Evolutionary conservation across 1,284 basidiomycete genomes (phyloP).

Genomic region (Microbotryum violaceum): DNA sequence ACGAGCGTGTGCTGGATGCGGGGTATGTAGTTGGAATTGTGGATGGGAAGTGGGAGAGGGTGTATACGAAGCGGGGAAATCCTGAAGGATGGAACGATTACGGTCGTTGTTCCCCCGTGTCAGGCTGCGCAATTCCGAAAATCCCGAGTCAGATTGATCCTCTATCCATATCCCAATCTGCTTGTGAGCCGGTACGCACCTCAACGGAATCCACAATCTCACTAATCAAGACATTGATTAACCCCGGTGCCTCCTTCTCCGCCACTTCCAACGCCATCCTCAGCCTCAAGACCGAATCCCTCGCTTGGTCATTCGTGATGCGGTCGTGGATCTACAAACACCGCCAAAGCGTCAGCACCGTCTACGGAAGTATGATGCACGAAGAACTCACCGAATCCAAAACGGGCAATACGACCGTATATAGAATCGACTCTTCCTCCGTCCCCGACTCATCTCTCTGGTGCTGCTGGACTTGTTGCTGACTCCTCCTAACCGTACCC

Average conservation of each 20-base stretch:
- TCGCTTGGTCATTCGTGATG: constrained; percentile 77
- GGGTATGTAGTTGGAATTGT: too few relatives aligned
- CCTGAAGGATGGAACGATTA: too few relatives aligned
- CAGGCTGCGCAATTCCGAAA: too few relatives aligned
- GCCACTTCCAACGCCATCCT: constrained; percentile 86
- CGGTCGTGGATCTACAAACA: constrained; percentile 67
- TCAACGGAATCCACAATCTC: constrained; percentile 44
- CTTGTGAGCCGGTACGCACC: constrained; percentile 4
- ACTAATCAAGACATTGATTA: constrained; percentile 46
- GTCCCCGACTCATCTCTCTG: constrained; percentile 48
- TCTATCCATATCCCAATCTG: too few relatives aligned
- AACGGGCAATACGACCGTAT: constrained; percentile 87
- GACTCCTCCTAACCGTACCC: neutral
- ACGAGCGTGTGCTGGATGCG: too few relatives aligned
- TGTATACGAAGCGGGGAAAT: too few relatives aligned
- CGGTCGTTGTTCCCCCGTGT: too few relatives aligned
- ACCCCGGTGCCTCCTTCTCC: constrained; percentile 56
- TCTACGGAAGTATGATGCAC: too few relatives aligned
- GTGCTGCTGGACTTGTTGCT: neutral
- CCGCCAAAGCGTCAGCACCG: neutral
- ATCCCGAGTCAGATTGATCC: too few relatives aligned
- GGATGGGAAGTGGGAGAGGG: too few relatives aligned
- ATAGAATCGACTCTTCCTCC: constrained; percentile 78
- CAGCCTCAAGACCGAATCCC: constrained; percentile 69
- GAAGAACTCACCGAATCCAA: constrained; percentile 63